Percentiles rank a stretch among this genome's conserved stretches.
Conservation (phyloP, 108 stramenopile species). For the Fragilaria crotonensis region DNA sequence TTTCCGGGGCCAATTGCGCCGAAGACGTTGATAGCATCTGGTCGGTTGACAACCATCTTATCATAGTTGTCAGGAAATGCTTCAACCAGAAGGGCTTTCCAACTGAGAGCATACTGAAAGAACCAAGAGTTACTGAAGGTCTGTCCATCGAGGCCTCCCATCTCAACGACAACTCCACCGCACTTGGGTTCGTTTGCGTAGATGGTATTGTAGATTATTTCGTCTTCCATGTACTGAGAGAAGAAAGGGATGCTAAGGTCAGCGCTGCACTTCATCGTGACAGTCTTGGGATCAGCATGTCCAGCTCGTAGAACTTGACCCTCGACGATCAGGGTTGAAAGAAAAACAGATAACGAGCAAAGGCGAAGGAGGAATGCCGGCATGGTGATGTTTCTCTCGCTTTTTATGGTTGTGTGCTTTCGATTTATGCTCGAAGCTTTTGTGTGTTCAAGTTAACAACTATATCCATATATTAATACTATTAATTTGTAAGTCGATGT, state of each 20-base stretch:
- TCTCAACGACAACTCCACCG: constrained; percentile 38
- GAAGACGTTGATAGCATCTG: constrained; percentile 16
- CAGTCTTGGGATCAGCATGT: too few relatives aligned
- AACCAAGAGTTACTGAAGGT: constrained; percentile 20
- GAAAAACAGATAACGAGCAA: too few relatives aligned
- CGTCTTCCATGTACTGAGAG: constrained; percentile 22
- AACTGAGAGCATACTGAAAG: constrained; percentile 40
- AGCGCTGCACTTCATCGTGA: too few relatives aligned
- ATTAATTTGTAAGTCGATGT: too few relatives aligned
- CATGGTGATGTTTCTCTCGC: too few relatives aligned
- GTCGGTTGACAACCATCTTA: constrained; percentile 21
- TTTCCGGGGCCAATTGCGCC: constrained; percentile 38
- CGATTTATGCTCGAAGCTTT: too few relatives aligned
- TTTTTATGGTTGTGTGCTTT: too few relatives aligned
- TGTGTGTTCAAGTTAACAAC: too few relatives aligned
- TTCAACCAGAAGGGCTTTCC: constrained; percentile 33
- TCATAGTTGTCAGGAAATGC: constrained; percentile 28
- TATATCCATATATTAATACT: too few relatives aligned
- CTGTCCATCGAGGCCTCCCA: constrained; percentile 37
- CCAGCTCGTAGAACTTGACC: too few relatives aligned
- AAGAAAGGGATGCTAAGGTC: not conserved
- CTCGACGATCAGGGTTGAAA: too few relatives aligned
- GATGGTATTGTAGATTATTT: constrained; percentile 42
- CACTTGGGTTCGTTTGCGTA: constrained; percentile 45
- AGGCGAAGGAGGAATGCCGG: too few relatives aligned